phyloP scores from a whole-genome alignment of 2,329 filamentous ascomycete species.

The Ceratocystis albifundus region DNA sequence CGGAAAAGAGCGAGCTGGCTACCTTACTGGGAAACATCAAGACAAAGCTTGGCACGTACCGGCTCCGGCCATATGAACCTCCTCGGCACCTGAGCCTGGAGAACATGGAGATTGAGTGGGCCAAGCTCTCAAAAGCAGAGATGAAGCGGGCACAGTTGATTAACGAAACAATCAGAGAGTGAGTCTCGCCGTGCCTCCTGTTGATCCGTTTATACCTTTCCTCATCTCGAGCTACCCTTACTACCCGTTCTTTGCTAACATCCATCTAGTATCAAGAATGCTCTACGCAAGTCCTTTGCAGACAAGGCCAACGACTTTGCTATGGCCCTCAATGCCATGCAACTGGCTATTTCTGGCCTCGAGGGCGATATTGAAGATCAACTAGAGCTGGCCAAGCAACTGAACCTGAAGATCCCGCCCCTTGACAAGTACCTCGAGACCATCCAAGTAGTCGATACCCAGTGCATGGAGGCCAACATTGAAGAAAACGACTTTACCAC shows the following conservation, averaged over 20 bases:
- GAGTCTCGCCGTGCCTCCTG: slow-evolving; percentile 30
- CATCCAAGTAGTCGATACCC: slow-evolving; percentile 72
- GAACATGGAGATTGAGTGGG: slow-evolving; percentile 73
- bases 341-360: slow-evolving; percentile 87
- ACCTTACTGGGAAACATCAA: slow-evolving; percentile 95
- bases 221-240: background rate
- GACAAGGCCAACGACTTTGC: slow-evolving; percentile 99
- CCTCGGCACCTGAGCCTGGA: slow-evolving; percentile 73
- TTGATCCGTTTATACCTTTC: background rate
- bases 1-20: slow-evolving; percentile 90
- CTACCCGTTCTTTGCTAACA: background rate
- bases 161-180: slow-evolving; percentile 96
- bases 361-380: slow-evolving; percentile 97
- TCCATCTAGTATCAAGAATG: slow-evolving; percentile 70
- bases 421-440: slow-evolving; percentile 84
- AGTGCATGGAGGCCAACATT: slow-evolving; percentile 93
- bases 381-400: slow-evolving; percentile 68
- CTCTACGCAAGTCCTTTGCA: slow-evolving; percentile 79
- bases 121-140: slow-evolving; percentile 65
- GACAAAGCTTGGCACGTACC: slow-evolving; percentile 93
- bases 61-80: slow-evolving; percentile 80
- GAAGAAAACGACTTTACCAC: slow-evolving; percentile 99
- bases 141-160: slow-evolving; percentile 84
- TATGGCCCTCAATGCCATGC: slow-evolving; percentile 85
- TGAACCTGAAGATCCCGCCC: slow-evolving; percentile 75